These are phyloP conservation scores for Aspergillus coremiiformis DNA, from an alignment of 495 filamentous ascomycete species.

Conservation along the genomic window DNA sequence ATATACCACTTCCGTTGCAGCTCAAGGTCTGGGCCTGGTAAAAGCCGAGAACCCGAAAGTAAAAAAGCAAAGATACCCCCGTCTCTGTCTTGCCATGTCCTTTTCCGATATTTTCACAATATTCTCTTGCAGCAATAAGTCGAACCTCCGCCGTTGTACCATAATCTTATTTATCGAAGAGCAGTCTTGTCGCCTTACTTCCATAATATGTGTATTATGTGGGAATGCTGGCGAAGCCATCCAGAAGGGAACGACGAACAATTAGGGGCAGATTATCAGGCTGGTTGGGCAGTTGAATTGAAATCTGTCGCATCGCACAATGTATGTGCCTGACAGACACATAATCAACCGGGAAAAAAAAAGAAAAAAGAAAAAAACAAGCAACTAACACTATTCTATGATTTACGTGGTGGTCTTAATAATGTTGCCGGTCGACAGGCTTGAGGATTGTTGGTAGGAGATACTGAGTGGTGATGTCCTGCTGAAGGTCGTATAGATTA, in stretches of 20 bases:
- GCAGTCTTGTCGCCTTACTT: constrained; percentile 15
- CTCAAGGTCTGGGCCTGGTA: constrained; percentile 85
- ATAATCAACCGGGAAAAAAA: neutral
- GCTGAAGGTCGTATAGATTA: neutral
- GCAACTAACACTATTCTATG: constrained; percentile 9
- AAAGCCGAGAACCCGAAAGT: constrained; percentile 18
- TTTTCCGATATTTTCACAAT: constrained; percentile 31
- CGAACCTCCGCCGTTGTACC: constrained; percentile 39
- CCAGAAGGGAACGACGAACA: constrained; percentile 7
- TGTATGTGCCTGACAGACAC: neutral
- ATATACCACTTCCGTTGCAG: constrained; percentile 33
- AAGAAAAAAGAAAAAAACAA: constrained; percentile 8
- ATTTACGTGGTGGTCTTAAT: constrained; percentile 16
- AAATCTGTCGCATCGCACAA: constrained; percentile 1
- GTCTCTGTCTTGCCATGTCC: constrained; percentile 39
- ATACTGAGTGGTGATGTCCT: neutral
- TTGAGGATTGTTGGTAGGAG: constrained; percentile 7
- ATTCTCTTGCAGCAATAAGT: constrained; percentile 24
- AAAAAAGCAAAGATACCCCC: constrained; percentile 40
- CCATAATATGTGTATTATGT: constrained; percentile 29
- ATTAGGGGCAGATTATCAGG: constrained; percentile 2
- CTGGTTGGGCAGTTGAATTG: neutral
- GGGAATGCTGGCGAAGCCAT: constrained; percentile 19
- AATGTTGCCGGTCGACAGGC: constrained; percentile 8
- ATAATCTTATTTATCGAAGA: constrained; percentile 37